These are phyloP conservation scores for Vigna unguiculata DNA, from an alignment of 306 rosid genomes.

Conservation along the genomic window DNA sequence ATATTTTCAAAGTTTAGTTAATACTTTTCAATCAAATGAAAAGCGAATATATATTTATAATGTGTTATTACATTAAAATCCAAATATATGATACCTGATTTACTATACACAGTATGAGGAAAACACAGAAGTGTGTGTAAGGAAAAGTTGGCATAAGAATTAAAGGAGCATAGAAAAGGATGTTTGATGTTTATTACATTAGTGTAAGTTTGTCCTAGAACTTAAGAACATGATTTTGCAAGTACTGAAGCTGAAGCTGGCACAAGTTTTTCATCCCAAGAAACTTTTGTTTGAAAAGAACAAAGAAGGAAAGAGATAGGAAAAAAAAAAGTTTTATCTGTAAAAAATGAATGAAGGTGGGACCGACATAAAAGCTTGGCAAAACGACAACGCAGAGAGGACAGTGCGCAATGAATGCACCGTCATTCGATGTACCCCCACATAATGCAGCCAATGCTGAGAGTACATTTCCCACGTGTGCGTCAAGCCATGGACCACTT, in stretches of 20 bases:
- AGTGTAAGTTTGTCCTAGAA: not conserved
- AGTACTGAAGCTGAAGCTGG: too few relatives aligned
- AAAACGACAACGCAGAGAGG: slow-evolving; percentile 40
- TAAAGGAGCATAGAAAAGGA: not conserved
- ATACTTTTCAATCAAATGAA: too few relatives aligned
- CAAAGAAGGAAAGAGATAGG: not conserved
- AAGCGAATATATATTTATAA: too few relatives aligned
- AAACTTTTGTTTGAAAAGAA: not conserved
- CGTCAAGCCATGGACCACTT: slow-evolving; percentile 16
- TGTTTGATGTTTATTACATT: not conserved
- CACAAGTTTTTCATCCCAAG: not conserved
- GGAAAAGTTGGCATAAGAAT: not conserved
- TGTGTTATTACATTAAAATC: too few relatives aligned
- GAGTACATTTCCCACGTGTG: slow-evolving; percentile 50
- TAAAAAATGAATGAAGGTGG: not conserved
- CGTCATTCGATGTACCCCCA: slow-evolving; percentile 48
- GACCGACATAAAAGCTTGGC: not conserved
- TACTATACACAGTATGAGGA: too few relatives aligned
- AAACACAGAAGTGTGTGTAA: not conserved
- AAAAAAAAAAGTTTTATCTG: not conserved
- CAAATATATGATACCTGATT: too few relatives aligned
- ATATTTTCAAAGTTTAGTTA: too few relatives aligned
- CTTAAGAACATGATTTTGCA: not conserved
- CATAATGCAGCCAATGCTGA: slow-evolving; percentile 38
- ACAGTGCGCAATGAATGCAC: slow-evolving; percentile 46